These are phyloP conservation scores for Acacia pycnantha DNA, from an alignment of 331 rosid species.

Conservation along the genomic window DNA sequence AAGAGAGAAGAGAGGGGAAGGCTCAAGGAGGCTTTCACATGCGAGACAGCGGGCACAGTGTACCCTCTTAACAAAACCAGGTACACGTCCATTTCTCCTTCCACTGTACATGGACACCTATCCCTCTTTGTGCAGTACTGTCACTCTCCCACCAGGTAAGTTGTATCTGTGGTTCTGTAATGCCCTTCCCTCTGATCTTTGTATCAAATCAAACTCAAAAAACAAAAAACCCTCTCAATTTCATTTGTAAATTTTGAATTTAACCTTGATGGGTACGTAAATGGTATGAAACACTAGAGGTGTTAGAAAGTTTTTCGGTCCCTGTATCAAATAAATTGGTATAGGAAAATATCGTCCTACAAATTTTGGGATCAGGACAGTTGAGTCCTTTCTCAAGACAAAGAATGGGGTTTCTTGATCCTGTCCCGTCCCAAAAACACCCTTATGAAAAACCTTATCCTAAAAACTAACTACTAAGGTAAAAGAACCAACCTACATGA, in stretches of 20 bases:
- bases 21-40: constrained; percentile 56
- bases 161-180: neutral
- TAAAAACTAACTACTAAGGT: no score
- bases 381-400: no score
- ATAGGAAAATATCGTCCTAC: no score
- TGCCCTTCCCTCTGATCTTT: neutral
- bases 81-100: constrained; percentile 60
- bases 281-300: no score
- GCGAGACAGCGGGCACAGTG: constrained; percentile 79
- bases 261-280: neutral
- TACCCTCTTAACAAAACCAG: constrained; percentile 56
- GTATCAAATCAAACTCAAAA: neutral
- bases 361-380: no score
- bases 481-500: no score
- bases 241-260: neutral
- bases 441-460: neutral
- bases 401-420: no score
- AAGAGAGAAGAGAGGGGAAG: constrained; percentile 19
- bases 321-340: no score
- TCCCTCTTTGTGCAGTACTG: constrained; percentile 29
- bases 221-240: neutral
- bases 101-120: constrained; percentile 53
- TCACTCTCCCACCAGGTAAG: constrained; percentile 11
- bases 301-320: no score
- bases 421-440: accelerated